Conservation (phyloP, 1,139 yeast genomes). For the Candida tropicalis region DNA sequence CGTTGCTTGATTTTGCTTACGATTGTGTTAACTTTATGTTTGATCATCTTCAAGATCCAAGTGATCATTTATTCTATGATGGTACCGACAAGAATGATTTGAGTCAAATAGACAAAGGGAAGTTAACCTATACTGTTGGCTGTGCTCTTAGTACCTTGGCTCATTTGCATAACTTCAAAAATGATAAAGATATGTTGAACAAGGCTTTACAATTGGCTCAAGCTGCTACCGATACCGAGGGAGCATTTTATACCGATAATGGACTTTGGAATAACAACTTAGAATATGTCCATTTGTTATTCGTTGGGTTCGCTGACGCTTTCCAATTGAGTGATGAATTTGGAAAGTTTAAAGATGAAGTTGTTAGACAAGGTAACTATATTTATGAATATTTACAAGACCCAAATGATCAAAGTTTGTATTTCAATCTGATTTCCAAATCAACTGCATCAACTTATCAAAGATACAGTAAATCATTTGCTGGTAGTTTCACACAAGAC, state of each 20-base stretch:
- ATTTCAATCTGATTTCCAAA: slow-evolving; percentile 19
- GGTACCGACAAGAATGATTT: slow-evolving; percentile 27
- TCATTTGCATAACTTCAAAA: slow-evolving; percentile 22
- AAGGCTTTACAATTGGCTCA: slow-evolving; percentile 22
- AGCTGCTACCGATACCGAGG: slow-evolving; percentile 24
- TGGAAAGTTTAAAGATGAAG: slow-evolving; percentile 20
- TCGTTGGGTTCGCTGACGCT: slow-evolving; percentile 28
- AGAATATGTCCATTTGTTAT: slow-evolving; percentile 27
- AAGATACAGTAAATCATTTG: slow-evolving; percentile 15
- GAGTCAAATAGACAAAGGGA: slow-evolving; percentile 29
- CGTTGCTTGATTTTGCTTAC: slow-evolving; percentile 24
- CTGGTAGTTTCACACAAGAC: slow-evolving; percentile 4
- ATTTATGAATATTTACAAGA: slow-evolving; percentile 28
- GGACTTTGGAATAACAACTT: slow-evolving; percentile 29
- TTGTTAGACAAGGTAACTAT: slow-evolving; percentile 26
- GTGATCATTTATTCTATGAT: slow-evolving; percentile 33
- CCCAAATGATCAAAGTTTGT: slow-evolving; percentile 19
- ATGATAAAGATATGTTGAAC: slow-evolving; percentile 16
- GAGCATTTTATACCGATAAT: slow-evolving; percentile 25
- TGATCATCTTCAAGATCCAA: slow-evolving; percentile 29
- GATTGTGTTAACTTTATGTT: slow-evolving; percentile 29
- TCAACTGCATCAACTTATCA: slow-evolving; percentile 17
- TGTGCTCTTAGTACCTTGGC: slow-evolving; percentile 35
- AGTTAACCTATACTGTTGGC: slow-evolving; percentile 41
- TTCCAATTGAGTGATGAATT: slow-evolving; percentile 16